Base-by-base conservation (phyloP, 306 rosid genomes). In the cucumber (Cucumis sativus) region DNA sequence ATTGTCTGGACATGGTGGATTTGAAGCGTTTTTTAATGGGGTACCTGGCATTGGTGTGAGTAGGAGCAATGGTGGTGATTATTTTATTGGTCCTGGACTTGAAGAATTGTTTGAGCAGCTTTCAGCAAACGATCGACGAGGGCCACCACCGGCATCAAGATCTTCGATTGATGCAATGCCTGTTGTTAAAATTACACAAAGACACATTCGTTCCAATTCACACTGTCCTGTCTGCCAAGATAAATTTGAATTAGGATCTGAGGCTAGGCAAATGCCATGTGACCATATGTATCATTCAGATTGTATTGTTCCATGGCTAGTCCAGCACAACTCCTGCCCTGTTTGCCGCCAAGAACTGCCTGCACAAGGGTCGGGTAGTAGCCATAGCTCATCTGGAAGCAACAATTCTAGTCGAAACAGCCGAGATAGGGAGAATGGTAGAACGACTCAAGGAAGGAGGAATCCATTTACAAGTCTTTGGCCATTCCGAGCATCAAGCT, bases 331-430 rank as follows among this genome's bases (percentile, higher is more conserved):
- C 56, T 77, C 79, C 23, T 77, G 79, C 79, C 79, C 79, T 23
- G 79, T 77, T 20, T 77, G 79, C 20, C 79, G 73, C 17, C 79
- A 77, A 40, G 79, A 77, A 62, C 71, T 77, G 79, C 79, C 79
- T 21, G 73, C 79, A 21, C 80, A 65, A 21, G 80, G 80, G 4
- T 65, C 75, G 10, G 56, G 52, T 55, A 40, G 80, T 21, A 56
- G 65, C 51, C 80, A 35, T 39, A 54, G 80, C 75, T 43, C 64
- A 1, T 25, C 41, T 13, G 55, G 74, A 43, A 77, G 62, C 33
- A 59, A 30, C 61, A 51, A 47, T 67, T 13, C 17, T 65, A 52
- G 39, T 9, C 18, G 52, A 18, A 47, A 23, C 33, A 54, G 63
- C 11, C 66, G 43, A 37, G 65, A 69, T 8, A 78, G 80, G 49